These are phyloP conservation scores for Diplocarpon mali DNA, from an alignment of 2,329 filamentous ascomycete genomes.

Conservation along the genomic window DNA sequence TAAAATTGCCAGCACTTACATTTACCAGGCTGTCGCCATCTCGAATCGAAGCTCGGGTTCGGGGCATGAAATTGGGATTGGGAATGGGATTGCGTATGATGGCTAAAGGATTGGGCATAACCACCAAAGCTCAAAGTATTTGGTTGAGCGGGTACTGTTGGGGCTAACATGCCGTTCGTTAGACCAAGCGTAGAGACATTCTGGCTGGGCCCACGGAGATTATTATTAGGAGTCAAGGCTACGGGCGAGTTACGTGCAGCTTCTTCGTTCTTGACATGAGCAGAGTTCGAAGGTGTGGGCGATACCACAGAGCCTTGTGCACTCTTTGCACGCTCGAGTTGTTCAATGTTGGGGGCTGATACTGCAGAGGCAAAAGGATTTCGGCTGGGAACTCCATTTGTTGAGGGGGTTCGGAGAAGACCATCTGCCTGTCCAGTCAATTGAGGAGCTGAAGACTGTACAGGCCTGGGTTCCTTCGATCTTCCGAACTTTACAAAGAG, in stretches of 20 bases:
- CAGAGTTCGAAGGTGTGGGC: conserved; percentile 23
- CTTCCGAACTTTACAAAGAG: conserved; percentile 63
- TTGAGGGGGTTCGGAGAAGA: conserved; percentile 18
- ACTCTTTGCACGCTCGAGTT: conserved; percentile 25
- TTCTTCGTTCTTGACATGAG: conserved; percentile 31
- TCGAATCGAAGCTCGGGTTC: conserved; percentile 32
- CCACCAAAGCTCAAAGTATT: conserved; percentile 18
- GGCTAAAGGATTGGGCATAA: conserved; percentile 25
- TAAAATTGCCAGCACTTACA: conserved; percentile 28
- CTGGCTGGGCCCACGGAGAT: conserved; percentile 32
- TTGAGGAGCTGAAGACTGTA: conserved; percentile 40
- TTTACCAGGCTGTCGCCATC: conserved; percentile 34
- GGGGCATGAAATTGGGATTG: conserved; percentile 17
- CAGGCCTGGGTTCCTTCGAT: conserved; percentile 36
- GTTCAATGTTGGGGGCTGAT: conserved; percentile 20
- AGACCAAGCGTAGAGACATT: conserved; percentile 20
- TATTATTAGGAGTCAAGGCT: conserved; percentile 14
- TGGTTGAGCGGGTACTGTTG: conserved; percentile 20
- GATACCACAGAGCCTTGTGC: conserved; percentile 25
- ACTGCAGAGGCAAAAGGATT: conserved; percentile 23
- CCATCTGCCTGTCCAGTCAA: conserved; percentile 37
- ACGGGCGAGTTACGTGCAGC: conserved; percentile 24
- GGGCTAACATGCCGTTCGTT: conserved; percentile 23
- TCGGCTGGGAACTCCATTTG: conserved; percentile 21
- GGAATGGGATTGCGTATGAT: conserved; percentile 13